These are phyloP conservation scores for Xylaria sp. DNA, from an alignment of 2,329 filamentous ascomycete species.

Conservation along the genomic window DNA sequence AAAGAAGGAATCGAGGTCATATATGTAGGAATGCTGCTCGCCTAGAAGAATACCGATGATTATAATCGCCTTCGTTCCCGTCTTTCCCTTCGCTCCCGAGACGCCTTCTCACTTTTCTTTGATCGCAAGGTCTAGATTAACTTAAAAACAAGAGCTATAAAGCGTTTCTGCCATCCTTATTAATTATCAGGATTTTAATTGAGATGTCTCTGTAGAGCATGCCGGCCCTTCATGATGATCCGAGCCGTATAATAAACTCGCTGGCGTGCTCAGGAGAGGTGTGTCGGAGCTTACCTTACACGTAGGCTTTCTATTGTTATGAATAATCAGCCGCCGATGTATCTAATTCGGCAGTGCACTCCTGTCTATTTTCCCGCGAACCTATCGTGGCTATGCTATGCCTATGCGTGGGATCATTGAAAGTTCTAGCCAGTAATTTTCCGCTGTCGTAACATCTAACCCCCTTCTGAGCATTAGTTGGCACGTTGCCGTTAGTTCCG, in stretches of 20 bases:
- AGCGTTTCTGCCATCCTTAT: slow-evolving; percentile 50
- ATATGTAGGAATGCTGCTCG: slow-evolving; percentile 53
- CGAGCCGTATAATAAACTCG: slow-evolving; percentile 50
- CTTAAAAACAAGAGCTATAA: slow-evolving; percentile 44
- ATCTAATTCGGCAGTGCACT: slow-evolving; percentile 47
- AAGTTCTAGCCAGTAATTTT: slow-evolving; percentile 32
- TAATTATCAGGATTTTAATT: slow-evolving; percentile 54
- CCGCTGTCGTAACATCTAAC: slow-evolving; percentile 47
- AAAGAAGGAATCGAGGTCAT: slow-evolving; percentile 57
- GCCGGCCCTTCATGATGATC: slow-evolving; percentile 46
- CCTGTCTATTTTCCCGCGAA: not conserved
- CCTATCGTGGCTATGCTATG: slow-evolving; percentile 43
- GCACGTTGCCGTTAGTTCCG: slow-evolving; percentile 50
- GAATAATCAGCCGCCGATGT: slow-evolving; percentile 52
- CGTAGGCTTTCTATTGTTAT: slow-evolving; percentile 52
- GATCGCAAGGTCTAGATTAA: slow-evolving; percentile 42
- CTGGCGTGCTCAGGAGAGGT: slow-evolving; percentile 49
- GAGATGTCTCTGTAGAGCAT: slow-evolving; percentile 55
- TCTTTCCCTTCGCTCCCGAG: slow-evolving; percentile 50
- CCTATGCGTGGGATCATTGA: not conserved
- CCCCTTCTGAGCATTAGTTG: slow-evolving; percentile 47
- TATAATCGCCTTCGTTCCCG: slow-evolving; percentile 54
- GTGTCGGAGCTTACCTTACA: slow-evolving; percentile 50
- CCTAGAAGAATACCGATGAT: slow-evolving; percentile 52
- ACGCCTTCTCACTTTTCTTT: slow-evolving; percentile 45